Percentiles rank a stretch among this genome's conserved stretches.
Evolutionary conservation across 805 yeast genomes (phyloP).

Genomic region (Priceomyces carsonii): DNA sequence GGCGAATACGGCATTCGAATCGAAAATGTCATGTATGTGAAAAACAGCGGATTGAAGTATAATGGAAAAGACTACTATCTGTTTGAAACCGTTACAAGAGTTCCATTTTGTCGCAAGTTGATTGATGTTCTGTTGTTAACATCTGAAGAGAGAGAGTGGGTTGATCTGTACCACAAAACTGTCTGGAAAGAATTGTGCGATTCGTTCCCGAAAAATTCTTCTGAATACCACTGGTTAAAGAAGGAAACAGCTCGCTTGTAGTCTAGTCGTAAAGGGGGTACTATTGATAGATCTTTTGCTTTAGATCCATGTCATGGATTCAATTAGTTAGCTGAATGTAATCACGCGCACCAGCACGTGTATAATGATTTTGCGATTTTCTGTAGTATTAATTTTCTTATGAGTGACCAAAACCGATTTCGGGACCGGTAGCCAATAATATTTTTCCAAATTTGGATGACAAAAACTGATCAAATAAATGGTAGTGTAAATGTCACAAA

Average conservation of each 20-base stretch:
- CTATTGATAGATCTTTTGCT: no score
- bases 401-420: no score
- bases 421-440: slow-evolving; percentile 6
- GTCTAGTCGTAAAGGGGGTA: no score
- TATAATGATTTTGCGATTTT: no score
- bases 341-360: no score
- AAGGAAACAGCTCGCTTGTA: slow-evolving; percentile 43
- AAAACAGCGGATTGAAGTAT: slow-evolving; percentile 40
- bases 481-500: not conserved
- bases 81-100: slow-evolving; percentile 82
- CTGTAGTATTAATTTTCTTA: no score
- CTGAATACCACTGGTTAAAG: slow-evolving; percentile 50
- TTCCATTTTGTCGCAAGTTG: slow-evolving; percentile 79
- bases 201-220: slow-evolving; percentile 36
- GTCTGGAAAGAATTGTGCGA: slow-evolving; percentile 53
- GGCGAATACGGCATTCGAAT: slow-evolving; percentile 62
- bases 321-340: no score
- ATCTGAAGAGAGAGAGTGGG: slow-evolving; percentile 62
- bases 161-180: slow-evolving; percentile 63
- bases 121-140: slow-evolving; percentile 63
- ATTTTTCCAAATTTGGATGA: slow-evolving; percentile 3
- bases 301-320: no score
- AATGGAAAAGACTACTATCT: slow-evolving; percentile 60
- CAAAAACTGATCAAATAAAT: not conserved
- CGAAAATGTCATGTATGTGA: slow-evolving; percentile 50